These are phyloP conservation scores for Syzygium aromaticum DNA, from an alignment of 345 rosid genomes.

Conservation along the genomic window DNA sequence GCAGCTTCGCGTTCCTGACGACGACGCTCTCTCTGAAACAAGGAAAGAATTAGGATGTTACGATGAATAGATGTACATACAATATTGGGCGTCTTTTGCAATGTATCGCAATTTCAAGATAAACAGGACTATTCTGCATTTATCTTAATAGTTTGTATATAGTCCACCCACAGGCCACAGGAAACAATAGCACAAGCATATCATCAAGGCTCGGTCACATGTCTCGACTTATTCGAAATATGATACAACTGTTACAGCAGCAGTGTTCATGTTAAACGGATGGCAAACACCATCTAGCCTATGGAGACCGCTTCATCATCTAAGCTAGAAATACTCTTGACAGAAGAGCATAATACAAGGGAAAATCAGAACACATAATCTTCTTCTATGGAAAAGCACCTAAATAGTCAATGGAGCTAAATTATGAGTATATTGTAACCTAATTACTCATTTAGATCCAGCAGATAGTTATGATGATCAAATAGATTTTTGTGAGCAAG, in stretches of 20 bases:
- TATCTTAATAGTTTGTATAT: not conserved
- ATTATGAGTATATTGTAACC: not conserved
- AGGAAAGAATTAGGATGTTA: not conserved
- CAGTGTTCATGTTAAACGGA: not conserved
- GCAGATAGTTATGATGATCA: not conserved
- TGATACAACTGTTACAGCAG: not conserved
- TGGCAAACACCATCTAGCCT: not conserved
- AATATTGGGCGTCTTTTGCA: not conserved
- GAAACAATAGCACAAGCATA: not conserved
- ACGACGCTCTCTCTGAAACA: slow-evolving; percentile 24
- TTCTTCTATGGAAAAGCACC: not conserved
- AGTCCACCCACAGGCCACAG: not conserved
- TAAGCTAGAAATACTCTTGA: not conserved
- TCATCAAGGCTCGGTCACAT: not conserved
- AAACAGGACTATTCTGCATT: not conserved
- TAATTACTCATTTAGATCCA: not conserved
- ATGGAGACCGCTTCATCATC: not conserved
- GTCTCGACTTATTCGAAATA: not conserved
- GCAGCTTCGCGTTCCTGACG: slow-evolving; percentile 27
- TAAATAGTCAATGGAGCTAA: not conserved
- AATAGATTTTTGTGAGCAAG: not conserved
- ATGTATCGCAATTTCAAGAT: not conserved
- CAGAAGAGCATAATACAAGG: not conserved
- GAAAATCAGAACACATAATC: not conserved
- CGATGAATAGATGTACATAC: not conserved